Evolutionary conservation across 169 alveolate species (phyloP).

Genomic region (Gregarina niphandrodes): DNA sequence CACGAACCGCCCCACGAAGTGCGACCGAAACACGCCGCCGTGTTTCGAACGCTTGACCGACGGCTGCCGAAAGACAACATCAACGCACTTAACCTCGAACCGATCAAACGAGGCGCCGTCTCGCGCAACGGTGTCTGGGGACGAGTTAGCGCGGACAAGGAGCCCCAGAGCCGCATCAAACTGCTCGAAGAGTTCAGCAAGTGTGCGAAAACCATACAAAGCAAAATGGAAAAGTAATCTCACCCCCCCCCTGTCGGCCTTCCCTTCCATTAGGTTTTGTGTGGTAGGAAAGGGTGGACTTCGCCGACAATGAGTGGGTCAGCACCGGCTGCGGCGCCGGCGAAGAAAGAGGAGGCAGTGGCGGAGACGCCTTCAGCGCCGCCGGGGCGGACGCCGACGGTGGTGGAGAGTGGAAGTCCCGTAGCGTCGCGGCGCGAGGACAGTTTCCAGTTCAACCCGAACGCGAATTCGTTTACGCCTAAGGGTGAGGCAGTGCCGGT

Average conservation of each 20-base stretch:
- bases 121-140: not conserved
- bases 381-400: not conserved
- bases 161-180: not conserved
- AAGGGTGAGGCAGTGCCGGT: no score
- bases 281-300: no score
- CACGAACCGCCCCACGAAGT: conserved; percentile 2
- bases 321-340: not conserved
- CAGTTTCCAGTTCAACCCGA: conserved; percentile 8
- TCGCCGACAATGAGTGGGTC: no score
- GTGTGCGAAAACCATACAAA: not conserved
- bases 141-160: conserved; percentile 3
- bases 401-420: not conserved
- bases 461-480: conserved; percentile 14
- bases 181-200: not conserved
- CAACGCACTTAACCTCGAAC: conserved; percentile 7
- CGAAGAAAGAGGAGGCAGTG: not conserved
- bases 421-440: conserved; percentile 2
- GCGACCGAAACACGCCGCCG: no score
- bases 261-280: no score
- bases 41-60: no score
- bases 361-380: not conserved
- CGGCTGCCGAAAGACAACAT: no score
- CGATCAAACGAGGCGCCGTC: conserved; percentile 7
- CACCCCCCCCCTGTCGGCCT: no score
- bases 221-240: not conserved